phyloP scores from a whole-genome alignment of 1,139 yeast species.

The Geotrichum fermentans region DNA sequence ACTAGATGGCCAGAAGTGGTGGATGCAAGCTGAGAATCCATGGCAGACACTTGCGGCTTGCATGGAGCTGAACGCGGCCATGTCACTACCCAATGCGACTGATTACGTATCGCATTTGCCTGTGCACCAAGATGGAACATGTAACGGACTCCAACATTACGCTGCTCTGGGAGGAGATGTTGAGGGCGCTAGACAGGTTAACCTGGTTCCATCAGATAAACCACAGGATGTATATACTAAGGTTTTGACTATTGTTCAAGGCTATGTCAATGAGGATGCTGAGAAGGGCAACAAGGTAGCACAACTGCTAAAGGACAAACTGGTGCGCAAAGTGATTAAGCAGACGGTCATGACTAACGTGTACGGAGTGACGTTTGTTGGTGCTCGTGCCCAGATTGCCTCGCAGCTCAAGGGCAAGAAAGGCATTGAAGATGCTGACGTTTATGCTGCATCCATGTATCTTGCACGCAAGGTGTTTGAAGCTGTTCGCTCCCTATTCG shows the following conservation, averaged over 20 bases:
- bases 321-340: slow-evolving; percentile 84
- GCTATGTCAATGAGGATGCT: slow-evolving; percentile 56
- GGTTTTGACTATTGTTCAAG: slow-evolving; percentile 68
- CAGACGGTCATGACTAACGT: slow-evolving; percentile 99
- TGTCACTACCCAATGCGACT: slow-evolving; percentile 65
- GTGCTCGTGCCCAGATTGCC: slow-evolving; percentile 81
- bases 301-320: slow-evolving; percentile 50
- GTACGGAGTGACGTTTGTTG: slow-evolving; percentile 93
- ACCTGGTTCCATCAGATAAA: slow-evolving; percentile 69
- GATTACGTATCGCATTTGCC: slow-evolving; percentile 76
- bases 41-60: slow-evolving; percentile 93
- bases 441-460: slow-evolving; percentile 51
- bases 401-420: slow-evolving; percentile 43
- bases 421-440: slow-evolving; percentile 38
- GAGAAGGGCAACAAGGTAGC: slow-evolving; percentile 53
- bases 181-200: slow-evolving; percentile 92
- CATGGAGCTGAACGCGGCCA: slow-evolving; percentile 71
- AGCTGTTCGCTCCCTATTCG: slow-evolving; percentile 79
- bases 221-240: slow-evolving; percentile 90
- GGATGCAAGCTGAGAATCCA: slow-evolving; percentile 87
- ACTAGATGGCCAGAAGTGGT: slow-evolving; percentile 57
- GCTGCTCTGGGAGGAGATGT: slow-evolving; percentile 96
- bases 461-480: slow-evolving; percentile 74
- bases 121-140: slow-evolving; percentile 95
- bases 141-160: slow-evolving; percentile 95